Base-by-base conservation (phyloP, 805 yeast genomes). In the Kodamaea fukazawae region DNA sequence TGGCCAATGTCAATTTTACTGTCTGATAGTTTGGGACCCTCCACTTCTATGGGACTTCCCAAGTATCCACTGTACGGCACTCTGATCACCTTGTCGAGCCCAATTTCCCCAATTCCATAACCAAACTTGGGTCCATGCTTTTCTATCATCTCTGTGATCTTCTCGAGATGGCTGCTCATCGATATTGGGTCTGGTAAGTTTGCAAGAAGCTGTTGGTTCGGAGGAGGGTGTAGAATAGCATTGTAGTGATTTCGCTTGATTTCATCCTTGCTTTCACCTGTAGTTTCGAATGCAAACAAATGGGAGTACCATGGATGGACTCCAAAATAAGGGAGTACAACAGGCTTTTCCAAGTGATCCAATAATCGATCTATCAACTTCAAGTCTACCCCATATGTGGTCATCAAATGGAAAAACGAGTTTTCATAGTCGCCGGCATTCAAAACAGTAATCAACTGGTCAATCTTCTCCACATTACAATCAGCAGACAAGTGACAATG, bases 271-370 rank as follows among this genome's bases (percentile, higher is more conserved):
- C 45, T 37, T 5, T 30, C 44, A 12, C 17, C 43, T 13, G 6
- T 40, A 2, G 12, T 12, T 0, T 49, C 43, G 1, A 50, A 56
- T n/a, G 75, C 63, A 46, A 78, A 83, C 13, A 82, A 47, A 57
- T 90, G 96, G 2, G 80, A 62, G 53, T 77, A 90, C 98, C 98
- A 91, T 0, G 99, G 99, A 60, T 91, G 99, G 1, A 88, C 66
- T 0, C 98, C 96, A 53, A 77, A 75, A 29, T 76, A 74, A 0
- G 83, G 76, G 7, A 64, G 55, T 1, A 73, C 45, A 3, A 37
- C 30, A 7, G 49, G 42, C 15, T 40, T 22, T 13, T 34, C 31
- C 42, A 45, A 10, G 7, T 12, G 20, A 31, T 43, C 47, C 18
- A 53, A 22, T 13, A 63, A 34, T 10, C 23, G 28, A 29, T 53